Conservation (phyloP, 192 early-diverging fungal genomes). For the Umbelopsis ramanniana region DNA sequence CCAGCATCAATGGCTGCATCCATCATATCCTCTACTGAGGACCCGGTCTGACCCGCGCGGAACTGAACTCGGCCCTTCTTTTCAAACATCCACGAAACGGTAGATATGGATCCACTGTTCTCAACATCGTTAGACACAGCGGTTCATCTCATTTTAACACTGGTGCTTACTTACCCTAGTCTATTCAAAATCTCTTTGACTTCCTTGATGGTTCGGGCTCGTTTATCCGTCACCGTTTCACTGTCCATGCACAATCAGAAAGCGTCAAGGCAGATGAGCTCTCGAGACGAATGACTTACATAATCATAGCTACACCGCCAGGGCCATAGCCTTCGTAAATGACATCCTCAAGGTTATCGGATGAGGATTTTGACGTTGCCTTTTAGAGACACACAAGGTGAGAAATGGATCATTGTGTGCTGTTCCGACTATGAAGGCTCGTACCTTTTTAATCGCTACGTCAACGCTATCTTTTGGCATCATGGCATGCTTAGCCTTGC, state of each 20-base stretch:
- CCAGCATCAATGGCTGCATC: conserved; percentile 63
- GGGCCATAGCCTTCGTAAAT: conserved; percentile 71
- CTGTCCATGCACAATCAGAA: conserved; percentile 13
- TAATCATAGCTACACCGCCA: conserved; percentile 62
- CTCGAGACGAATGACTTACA: conserved; percentile 43
- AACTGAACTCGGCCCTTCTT: conserved; percentile 66
- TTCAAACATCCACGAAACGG: conserved; percentile 72
- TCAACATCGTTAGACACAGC: not conserved
- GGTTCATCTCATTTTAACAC: too few relatives aligned
- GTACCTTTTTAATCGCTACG: conserved; percentile 67
- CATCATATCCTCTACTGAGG: conserved; percentile 60
- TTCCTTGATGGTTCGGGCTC: conserved; percentile 64
- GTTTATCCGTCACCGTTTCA: conserved; percentile 61
- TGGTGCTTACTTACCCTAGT: conserved; percentile 38
- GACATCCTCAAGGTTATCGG: conserved; percentile 49
- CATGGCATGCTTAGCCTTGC: conserved; percentile 56
- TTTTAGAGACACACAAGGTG: not conserved
- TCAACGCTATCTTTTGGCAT: conserved; percentile 79
- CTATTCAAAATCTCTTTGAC: conserved; percentile 62
- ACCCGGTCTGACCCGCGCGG: conserved; percentile 37
- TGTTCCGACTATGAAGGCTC: not conserved
- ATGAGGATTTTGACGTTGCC: conserved; percentile 44
- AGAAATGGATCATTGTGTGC: not conserved
- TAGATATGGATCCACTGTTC: conserved; percentile 61
- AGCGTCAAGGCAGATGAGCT: not conserved